Evolutionary conservation across 495 filamentous ascomycete genomes (phyloP), one percentile per base, ranked within the genome.

Genomic region (Talaromyces trachyspermus): DNA sequence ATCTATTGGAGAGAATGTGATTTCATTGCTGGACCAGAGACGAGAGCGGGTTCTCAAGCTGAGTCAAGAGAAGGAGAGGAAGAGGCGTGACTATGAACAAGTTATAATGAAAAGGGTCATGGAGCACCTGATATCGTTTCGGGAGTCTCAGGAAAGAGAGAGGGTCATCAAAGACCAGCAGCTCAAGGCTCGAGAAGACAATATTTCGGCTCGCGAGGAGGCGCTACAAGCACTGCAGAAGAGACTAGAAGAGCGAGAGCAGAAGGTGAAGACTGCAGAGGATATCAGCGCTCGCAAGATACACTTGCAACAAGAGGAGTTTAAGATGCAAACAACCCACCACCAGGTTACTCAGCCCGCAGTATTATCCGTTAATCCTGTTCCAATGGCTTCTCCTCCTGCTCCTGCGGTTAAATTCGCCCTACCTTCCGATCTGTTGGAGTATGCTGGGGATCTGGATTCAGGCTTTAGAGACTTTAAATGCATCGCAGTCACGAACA

Each of bases 401-500:
- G 15, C 9, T 14, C 22, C 22, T 3, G 8, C 39, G 9, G n/a
- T 33, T 15, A 46, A 35, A 17, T n/a, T 36, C 17, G 10, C 10
- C 20, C 20, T 46, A 10, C 44, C 44, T 24, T 20, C 19, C 1
- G 44, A 46, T 12, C 8, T 46, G 7, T 12, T 46, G 0, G 19
- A 19, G 11, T 46, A 18, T 15, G 27, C 44, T 9, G 23, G 37
- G 8, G 30, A 46, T 14, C 44, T 46, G 4, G 26, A 36, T 1
- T 46, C 22, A 23, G 6, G 7, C 27, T 6, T 23, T 15, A 25
- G 8, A 10, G 12, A 18, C 30, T 49, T 49, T 23, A 49, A 35
- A 30, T 49, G 46, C 38, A 41, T 49, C 46, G 46, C 35, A 32
- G 11, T 25, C 15, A 49, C 46, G 12, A 40, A 49, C 15, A 49